Percentiles rank a stretch among this genome's conserved stretches.
Conservation (phyloP, 306 rosid species). For the Cicer yamashitae region DNA sequence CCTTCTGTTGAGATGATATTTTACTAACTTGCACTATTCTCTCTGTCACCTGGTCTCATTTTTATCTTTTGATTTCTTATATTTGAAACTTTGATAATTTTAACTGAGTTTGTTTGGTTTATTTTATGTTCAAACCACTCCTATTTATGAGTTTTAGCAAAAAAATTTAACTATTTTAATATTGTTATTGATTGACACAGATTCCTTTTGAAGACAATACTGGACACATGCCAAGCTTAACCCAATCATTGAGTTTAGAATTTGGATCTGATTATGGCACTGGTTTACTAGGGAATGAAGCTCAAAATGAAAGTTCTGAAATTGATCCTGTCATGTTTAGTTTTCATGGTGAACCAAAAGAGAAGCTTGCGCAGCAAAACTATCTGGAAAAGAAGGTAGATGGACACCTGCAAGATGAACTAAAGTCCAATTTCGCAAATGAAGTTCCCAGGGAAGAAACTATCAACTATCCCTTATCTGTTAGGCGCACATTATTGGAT, state of each 20-base stretch:
- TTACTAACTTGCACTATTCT: slow-evolving; percentile 27
- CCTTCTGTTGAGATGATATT: slow-evolving; percentile 27
- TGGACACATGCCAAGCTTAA: slow-evolving; percentile 51
- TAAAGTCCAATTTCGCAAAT: slow-evolving; percentile 48
- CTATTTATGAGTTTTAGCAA: slow-evolving; percentile 25
- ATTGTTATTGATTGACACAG: slow-evolving; percentile 52
- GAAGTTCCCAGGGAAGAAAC: slow-evolving; percentile 59
- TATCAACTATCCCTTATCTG: slow-evolving; percentile 54
- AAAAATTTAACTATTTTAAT: slow-evolving; percentile 32
- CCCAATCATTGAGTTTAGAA: slow-evolving; percentile 61
- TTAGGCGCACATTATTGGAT: slow-evolving; percentile 65
- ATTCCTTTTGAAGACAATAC: slow-evolving; percentile 62
- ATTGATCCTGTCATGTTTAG: slow-evolving; percentile 44
- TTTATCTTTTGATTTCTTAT: slow-evolving; percentile 38
- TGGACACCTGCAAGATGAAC: slow-evolving; percentile 46
- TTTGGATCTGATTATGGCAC: slow-evolving; percentile 48
- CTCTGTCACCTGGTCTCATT: slow-evolving; percentile 14
- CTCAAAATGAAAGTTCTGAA: slow-evolving; percentile 47
- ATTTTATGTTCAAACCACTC: neutral
- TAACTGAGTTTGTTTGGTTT: slow-evolving; percentile 24
- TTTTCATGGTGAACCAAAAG: slow-evolving; percentile 50
- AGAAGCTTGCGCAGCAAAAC: slow-evolving; percentile 50
- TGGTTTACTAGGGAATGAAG: slow-evolving; percentile 47
- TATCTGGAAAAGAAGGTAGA: slow-evolving; percentile 49
- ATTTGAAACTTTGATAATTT: slow-evolving; percentile 36